Base-by-base conservation (phyloP, 1,284 basidiomycete genomes). In the Cryptococcus wingfieldii region DNA sequence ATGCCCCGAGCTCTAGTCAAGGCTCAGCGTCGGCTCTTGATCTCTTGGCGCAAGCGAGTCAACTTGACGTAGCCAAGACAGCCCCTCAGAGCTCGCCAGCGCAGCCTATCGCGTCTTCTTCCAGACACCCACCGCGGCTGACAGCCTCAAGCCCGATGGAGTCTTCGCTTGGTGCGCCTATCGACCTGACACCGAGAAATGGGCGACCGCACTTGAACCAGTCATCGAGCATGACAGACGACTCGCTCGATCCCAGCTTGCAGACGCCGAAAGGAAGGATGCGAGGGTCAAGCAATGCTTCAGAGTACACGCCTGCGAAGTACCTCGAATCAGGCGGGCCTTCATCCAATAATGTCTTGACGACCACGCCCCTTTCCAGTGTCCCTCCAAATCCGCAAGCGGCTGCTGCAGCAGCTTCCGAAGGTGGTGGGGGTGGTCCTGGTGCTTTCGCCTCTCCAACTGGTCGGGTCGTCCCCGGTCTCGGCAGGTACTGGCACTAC, bases 401-500 rank as follows among this genome's bases (percentile, higher is more conserved):
- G n/a, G 23, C 41, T 42, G n/a, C 13, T 23, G 41, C n/a, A 10
- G 41, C 23, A 18, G 23, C 23, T 23, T 42, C 41, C n/a, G 34
- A 57, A 27, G 47, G 42, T 19, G 28, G 16, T 28, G 46, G 25
- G 5, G 46, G 25, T 27, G 46, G 48, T n/a, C 12, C 37, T 34
- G n/a, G 48, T 18, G 14, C 56, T n/a, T 42, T 71, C 50, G 64
- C 66, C 18, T 66, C 63, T 58, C 73, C 73, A 0, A 68, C 69
- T 0, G 69, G 68, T 5, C 67, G 60, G 2, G 60, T 70, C 2
- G 72, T 76, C 14, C 74, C 74, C 1, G 74, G 74, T 38, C 56
- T 76, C 18, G 72, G 74, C 50, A 74, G 70, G 54, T 74, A 74
- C 59, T 71, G 71, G 19, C 74, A 76, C 53, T 57, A 74, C 48